A percentile compares a stretch with the other conserved stretches of the same genome.
phyloP scores from a whole-genome alignment of 2,329 filamentous ascomycete genomes.

The Trichoderma sp. region DNA sequence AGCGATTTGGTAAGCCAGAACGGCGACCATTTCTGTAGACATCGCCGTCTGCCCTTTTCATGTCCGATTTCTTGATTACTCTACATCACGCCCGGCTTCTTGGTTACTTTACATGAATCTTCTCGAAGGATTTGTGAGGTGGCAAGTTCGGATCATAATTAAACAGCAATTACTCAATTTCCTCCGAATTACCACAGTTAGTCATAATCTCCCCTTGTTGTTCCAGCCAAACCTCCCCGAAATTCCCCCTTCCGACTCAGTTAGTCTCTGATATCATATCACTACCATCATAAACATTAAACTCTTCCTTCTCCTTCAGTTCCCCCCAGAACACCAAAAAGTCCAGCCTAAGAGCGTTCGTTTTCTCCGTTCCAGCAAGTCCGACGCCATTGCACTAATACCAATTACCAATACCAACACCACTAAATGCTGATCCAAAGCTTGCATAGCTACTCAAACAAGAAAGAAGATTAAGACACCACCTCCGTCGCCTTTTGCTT shows the following conservation, averaged over 20 bases:
- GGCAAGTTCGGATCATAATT: neutral
- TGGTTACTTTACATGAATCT: neutral
- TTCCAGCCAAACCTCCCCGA: too few species aligned
- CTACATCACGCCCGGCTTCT: neutral
- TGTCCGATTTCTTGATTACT: neutral
- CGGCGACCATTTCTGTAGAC: neutral
- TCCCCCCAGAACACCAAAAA: neutral
- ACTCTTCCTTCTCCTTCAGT: neutral
- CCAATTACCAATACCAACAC: neutral
- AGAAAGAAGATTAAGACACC: too few species aligned
- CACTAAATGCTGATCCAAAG: neutral
- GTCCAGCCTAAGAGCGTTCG: neutral
- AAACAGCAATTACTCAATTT: neutral
- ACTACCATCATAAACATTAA: neutral
- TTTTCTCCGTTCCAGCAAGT: neutral
- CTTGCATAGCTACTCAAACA: neutral
- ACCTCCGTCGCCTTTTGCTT: constrained; percentile 21
- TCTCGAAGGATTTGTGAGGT: neutral
- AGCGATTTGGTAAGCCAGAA: neutral
- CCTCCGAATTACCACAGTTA: neutral
- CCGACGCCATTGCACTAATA: neutral
- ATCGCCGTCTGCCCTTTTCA: neutral
- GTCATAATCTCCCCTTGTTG: too few species aligned
- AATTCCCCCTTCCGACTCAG: neutral
- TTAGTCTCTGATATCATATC: neutral